Percentiles rank a stretch among this genome's conserved stretches.
Evolutionary conservation across 1,284 basidiomycete species (phyloP).

Genomic region (Clitocybe nebularis): DNA sequence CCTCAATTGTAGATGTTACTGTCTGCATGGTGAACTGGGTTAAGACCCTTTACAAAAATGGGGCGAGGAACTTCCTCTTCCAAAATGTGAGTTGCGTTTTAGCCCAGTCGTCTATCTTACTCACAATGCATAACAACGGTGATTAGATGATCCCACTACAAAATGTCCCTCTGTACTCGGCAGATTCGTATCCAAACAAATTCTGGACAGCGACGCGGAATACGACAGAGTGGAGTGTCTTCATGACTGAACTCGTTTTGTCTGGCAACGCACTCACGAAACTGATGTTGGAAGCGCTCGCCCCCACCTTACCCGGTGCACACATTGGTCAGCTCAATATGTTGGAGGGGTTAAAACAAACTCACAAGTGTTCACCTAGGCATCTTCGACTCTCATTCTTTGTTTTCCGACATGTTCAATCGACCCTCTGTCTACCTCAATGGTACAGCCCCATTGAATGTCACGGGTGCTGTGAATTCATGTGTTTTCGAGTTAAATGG

Average conservation of each 20-base stretch:
- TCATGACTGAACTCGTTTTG: conserved; percentile 37
- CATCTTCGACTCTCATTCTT: conserved; percentile 48
- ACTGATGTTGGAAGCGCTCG: conserved; percentile 33
- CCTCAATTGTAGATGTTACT: conserved; percentile 33
- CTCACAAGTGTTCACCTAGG: conserved; percentile 24
- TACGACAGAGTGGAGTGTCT: conserved; percentile 41
- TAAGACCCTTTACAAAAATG: conserved; percentile 30
- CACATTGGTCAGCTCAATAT: conserved; percentile 22
- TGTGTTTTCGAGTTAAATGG: conserved; percentile 42
- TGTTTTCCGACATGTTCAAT: conserved; percentile 52
- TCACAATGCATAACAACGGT: background rate
- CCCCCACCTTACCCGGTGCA: conserved; percentile 18
- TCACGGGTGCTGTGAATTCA: conserved; percentile 42
- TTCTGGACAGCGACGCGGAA: conserved; percentile 41
- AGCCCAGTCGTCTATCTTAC: background rate
- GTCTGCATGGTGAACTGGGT: conserved; percentile 38
- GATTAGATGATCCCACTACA: conserved; percentile 43
- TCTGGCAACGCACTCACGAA: conserved; percentile 36
- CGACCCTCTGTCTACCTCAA: conserved; percentile 49
- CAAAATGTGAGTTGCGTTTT: conserved; percentile 31
- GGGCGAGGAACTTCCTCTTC: conserved; percentile 40
- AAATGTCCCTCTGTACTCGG: conserved; percentile 32
- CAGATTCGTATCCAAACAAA: conserved; percentile 33
- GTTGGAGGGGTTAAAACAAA: background rate
- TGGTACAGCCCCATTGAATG: conserved; percentile 54